Conservation (phyloP, 2,329 filamentous ascomycete genomes). For the Lachnellula cervina region DNA sequence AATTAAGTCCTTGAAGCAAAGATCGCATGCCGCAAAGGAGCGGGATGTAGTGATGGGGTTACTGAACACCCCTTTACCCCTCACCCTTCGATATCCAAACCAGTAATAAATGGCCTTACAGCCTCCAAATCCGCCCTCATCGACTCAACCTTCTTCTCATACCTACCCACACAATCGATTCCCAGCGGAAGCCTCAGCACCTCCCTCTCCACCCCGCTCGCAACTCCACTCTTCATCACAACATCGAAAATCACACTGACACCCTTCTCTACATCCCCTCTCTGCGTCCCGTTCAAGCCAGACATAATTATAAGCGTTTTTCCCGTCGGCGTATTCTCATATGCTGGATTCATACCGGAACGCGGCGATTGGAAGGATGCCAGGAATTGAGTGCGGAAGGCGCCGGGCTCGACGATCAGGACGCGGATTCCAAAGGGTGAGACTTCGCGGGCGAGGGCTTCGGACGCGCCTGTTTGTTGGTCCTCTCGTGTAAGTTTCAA, state of each 20-base stretch:
- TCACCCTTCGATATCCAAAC: neutral
- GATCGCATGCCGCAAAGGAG: too few species aligned
- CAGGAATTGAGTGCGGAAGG: constrained; percentile 3
- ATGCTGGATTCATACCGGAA: neutral
- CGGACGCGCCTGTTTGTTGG: constrained; percentile 20
- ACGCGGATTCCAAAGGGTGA: constrained; percentile 6
- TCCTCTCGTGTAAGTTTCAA: too few species aligned
- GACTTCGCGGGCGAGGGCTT: constrained; percentile 31
- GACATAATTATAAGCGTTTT: neutral
- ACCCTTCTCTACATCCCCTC: neutral
- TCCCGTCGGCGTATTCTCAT: neutral
- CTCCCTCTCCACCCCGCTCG: neutral
- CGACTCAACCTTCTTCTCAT: constrained; percentile 1
- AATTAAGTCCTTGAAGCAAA: too few species aligned
- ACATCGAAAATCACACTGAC: neutral
- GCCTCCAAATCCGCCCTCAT: constrained; percentile 3
- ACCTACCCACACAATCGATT: constrained; percentile 6
- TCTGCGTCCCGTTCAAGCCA: neutral
- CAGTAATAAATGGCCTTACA: constrained; percentile 1
- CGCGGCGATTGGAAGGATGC: neutral
- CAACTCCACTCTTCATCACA: neutral
- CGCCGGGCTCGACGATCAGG: constrained; percentile 8
- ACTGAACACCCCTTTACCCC: too few species aligned
- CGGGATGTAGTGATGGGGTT: too few species aligned
- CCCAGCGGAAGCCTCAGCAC: constrained; percentile 3